A percentile compares a stretch with the other conserved stretches of the same genome.
phyloP scores from a whole-genome alignment of 2,329 filamentous ascomycete species.

The Allantophomopsis cytisporea region DNA sequence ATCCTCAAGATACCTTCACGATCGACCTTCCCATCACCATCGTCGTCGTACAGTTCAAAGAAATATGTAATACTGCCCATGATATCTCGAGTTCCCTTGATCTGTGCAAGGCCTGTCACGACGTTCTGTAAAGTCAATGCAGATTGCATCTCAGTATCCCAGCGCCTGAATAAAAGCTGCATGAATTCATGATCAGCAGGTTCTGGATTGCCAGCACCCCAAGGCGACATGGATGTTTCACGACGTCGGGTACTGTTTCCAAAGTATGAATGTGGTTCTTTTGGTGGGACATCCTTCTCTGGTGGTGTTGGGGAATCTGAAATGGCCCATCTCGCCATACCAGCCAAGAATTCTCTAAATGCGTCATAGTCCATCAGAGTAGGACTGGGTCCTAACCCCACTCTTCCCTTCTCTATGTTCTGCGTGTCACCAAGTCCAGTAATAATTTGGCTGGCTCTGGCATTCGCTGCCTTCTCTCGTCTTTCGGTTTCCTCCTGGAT shows the following conservation, averaged over 20 bases:
- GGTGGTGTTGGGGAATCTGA: constrained; percentile 63
- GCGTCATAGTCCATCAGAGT: constrained; percentile 96
- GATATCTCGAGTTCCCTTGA: constrained; percentile 89
- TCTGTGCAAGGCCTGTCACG: constrained; percentile 75
- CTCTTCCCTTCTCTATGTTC: constrained; percentile 67
- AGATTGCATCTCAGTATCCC: constrained; percentile 70
- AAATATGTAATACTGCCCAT: constrained; percentile 98
- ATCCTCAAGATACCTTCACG: constrained; percentile 90
- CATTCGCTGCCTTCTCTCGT: constrained; percentile 45
- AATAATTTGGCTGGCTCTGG: constrained; percentile 34
- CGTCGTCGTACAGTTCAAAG: constrained; percentile 93
- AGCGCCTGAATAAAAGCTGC: constrained; percentile 71
- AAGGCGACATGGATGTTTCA: constrained; percentile 25
- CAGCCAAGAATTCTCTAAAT: constrained; percentile 86
- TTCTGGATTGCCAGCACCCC: constrained; percentile 43
- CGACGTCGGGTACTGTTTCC: constrained; percentile 34
- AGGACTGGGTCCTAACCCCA: constrained; percentile 78
- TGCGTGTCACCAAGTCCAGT: constrained; percentile 24
- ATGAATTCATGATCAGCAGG: constrained; percentile 95
- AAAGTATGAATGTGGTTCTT: constrained; percentile 46
- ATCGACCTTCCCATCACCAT: constrained; percentile 81
- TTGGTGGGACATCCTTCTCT: constrained; percentile 29
- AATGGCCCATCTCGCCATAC: constrained; percentile 84
- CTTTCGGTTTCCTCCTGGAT: constrained; percentile 64
- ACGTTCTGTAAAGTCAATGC: constrained; percentile 81